Evolutionary conservation across 2,329 filamentous ascomycete genomes (phyloP), one percentile per base, ranked within the genome.

Genomic region (Monosporascus sp.): DNA sequence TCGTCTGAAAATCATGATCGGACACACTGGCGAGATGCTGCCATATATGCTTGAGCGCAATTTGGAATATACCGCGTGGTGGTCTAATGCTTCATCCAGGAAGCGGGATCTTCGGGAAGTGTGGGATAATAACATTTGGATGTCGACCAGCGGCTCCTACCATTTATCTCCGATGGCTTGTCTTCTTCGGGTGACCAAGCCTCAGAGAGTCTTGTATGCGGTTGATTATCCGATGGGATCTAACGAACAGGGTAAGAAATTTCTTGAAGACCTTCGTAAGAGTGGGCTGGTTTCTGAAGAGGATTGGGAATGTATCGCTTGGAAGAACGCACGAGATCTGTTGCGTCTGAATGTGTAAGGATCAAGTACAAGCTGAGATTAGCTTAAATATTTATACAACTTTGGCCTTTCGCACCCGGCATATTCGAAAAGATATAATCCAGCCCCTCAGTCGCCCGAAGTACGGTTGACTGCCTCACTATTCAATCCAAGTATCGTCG

Each of bases 191-290:
- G 75, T 74, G 7, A 80, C 74, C 2, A 70, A 67, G 19, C 69
- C 74, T n/a, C 78, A 82, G 24, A 71, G 71, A 16, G 72, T 85
- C 1, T 52, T 85, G 61, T 84, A 79, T 60, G 82, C 77, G 55
- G 76, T 83, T 9, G 81, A 84, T 59, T 84, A 83, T 58, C 82
- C 81, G 0, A 82, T 83, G 49, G 72, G 73, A 44, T 69, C 68
- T 48, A 81, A 76, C 54, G 73, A 77, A 53, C 73, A 74, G 16
- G 81, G 80, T 0, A 63, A 71, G 27, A 67, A 66, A 8, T 81
- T 78, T 59, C 67, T 84, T 51, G 61, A 72, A 49, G 75, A 79
- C 55, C 62, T 84, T 43, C 68, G 71, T 52, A 62, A 69, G 45
- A 81, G 79, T 56, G 76, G 75, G 0, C 60, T 83, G 59, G 70